Evolutionary conservation across 1,284 basidiomycete genomes (phyloP), one percentile per base, ranked within the genome.

Genomic region (Lentinula novae-zelandiae): DNA sequence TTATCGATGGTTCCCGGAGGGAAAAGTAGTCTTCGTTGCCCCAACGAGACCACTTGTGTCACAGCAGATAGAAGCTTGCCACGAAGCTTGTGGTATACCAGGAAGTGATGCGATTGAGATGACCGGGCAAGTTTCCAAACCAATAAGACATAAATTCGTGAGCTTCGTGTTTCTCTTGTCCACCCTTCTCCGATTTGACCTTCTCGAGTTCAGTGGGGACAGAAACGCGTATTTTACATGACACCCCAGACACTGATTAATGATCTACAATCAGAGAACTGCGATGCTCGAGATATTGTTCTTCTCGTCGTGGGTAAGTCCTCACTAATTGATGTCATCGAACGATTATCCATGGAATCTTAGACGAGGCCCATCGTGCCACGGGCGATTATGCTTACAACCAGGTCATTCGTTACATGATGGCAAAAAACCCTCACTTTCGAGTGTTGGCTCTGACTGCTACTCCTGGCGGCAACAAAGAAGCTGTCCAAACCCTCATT

Each of bases 241-340:
- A 99, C 97, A 0, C 96, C 97, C 0, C 97, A 99, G 71, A 98
- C 96, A 0, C 82, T 99, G 27, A 80, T 93, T 62, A 98, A 97
- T 67, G 97, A 99, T 71, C 77, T 99, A 31, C 76, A 76, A 6
- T 83, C 81, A 0, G 87, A 87, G 15, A 85, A 81, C 17, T 90
- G 93, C 67, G 92, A 98, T 70, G 82, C 90, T 0, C 74, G 79
- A 46, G 91, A 94, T 67, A 87, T 96, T 27, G 78, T 95, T 34
- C 84, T 95, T 53, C 72, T 96, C 15, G 93, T 96, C 22, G 80
- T 96, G 56, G 91, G 91, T 90, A 61, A 12, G 78, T 65, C 5
- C 54, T 34, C 20, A 20, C 42, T 53, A 10, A 40, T 60, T 51
- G 44, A 15, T 10, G 27, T 17, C 20, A 34, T 56, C 15, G 9